Base-by-base conservation (phyloP, 2,329 filamentous ascomycete genomes). In the Neofusicoccum laricinum region DNA sequence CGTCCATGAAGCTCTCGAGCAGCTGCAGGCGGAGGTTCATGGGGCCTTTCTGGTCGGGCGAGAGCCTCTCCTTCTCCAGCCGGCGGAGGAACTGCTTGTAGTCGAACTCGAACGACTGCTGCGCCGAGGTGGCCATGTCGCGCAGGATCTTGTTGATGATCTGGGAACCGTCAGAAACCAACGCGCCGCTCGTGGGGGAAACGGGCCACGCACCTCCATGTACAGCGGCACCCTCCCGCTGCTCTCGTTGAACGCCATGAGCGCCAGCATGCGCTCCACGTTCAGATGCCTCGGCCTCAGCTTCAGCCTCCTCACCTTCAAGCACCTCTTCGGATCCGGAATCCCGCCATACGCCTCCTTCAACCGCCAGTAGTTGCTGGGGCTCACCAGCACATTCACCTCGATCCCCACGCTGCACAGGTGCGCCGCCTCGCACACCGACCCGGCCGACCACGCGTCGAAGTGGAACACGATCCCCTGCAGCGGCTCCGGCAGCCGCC, bases 1-100 rank as follows among this genome's bases (percentile, higher is more conserved):
- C 55, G 68, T 81, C 79, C 73, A 91, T 81, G 73, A 90, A 91
- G 14, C 84, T 87, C 69, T 91, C 86, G 0, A 92, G 77, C 0
- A 88, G 80, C 6, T 86, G 81, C 1, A 92, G 77, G 0, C 89
- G 82, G 71, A 88, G 82, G 0, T 80, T 75, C 1, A 94, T 76
- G 0, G 88, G 85, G 0, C 70, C 78, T 0, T 74, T 71, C 70
- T 93, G 89, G 1, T 72, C 76, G 0, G 73, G 68, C 0, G 79
- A 77, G 19, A 90, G 77, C 0, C 74, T 69, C 25, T 81, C 75
- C 0, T 62, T 30, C 0, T 72, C 66, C 0, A 84, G 69, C 2
- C 75, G 67, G 0, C 45, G 45, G 51, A 77, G 80, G 72, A 88
- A 88, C 0, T 71, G 67, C 0, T 51, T 36, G 62, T 89, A 89